Base-by-base conservation (phyloP, 2,329 filamentous ascomycete genomes). In the Pestalotiopsis sp. region DNA sequence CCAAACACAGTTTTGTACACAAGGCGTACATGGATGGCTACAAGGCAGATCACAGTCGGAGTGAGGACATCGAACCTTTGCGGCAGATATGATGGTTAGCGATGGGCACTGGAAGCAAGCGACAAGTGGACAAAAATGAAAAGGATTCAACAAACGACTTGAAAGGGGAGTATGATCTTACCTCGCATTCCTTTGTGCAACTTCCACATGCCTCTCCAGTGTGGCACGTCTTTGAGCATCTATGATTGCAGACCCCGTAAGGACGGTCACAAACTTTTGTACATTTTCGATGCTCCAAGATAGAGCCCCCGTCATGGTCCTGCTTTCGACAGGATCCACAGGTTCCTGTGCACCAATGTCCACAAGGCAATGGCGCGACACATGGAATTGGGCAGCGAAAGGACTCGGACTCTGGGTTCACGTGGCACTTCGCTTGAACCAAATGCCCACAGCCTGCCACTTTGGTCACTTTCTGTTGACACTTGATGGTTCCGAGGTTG, bases 291-390 rank as follows among this genome's bases (percentile, higher is more conserved):
- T 60, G 57, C 20, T 27, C 27, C 5, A 60, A 31, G 9, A 60
- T 14, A 60, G 14, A 14, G 23, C 17, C 14, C 14, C 57, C 27
- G 4, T 31, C 25, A 60, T 31, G 14, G 14, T 23, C 57, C 27
- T 23, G 31, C 57, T n/a, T 27, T 20, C 20, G 57, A 20, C 23
- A 60, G 17, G 57, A 3, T 9, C 57, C 57, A 23, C 57, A 60
- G 13, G 27, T 60, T 31, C 57, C 57, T 45, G 38, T 36, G 86
- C 86, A 75, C 93, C 91, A 80, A 93, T 85, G 59, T 1, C 59
- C 31, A 4, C 59, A 62, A 14, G 12, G 23, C 59, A 13, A 23
- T 39, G 27, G 59, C 14, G 38, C 36, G 27, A 3, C 59, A 62
- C 59, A 62, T 13, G 25, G 20, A 9, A 25, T 36, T 36, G 20